Evolutionary conservation across 2,329 filamentous ascomycete genomes (phyloP).

Genomic region (Cercospora citrullina): DNA sequence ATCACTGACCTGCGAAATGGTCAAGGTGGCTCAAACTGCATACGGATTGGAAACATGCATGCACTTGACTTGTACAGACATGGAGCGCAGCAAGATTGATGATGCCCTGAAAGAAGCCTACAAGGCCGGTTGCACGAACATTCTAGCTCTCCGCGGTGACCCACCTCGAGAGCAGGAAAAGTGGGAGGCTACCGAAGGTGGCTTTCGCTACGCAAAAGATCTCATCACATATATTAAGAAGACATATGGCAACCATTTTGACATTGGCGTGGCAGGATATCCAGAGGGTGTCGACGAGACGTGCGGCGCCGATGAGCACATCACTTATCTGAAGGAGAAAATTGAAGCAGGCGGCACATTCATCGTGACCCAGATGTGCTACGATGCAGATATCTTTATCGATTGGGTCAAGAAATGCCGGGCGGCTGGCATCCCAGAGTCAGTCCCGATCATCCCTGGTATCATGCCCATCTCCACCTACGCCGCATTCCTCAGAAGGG

Average conservation of each 20-base stretch:
- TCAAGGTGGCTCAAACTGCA: conserved; percentile 88
- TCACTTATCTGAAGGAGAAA: conserved; percentile 95
- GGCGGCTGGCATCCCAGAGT: conserved; percentile 70
- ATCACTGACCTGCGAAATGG: conserved; percentile 95
- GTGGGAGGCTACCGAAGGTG: conserved; percentile 81
- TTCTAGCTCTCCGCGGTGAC: conserved; percentile 88
- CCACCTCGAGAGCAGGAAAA: conserved; percentile 90
- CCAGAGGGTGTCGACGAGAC: conserved; percentile 95
- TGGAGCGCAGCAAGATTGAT: conserved; percentile 90
- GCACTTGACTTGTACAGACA: conserved; percentile 98
- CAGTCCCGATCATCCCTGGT: conserved; percentile 77
- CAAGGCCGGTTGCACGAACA: conserved; percentile 95
- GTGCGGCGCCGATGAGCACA: conserved; percentile 76
- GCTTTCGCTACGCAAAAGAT: conserved; percentile 87
- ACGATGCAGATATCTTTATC: conserved; percentile 93
- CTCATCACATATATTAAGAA: conserved; percentile 80
- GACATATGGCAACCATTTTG: conserved; percentile 84
- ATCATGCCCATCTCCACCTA: conserved; percentile 97
- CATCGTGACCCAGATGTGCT: conserved; percentile 99
- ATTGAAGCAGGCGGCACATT: conserved; percentile 91
- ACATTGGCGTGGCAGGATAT: conserved; percentile 96
- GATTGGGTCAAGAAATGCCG: conserved; percentile 86
- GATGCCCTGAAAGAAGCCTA: conserved; percentile 84
- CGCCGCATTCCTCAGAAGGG: conserved; percentile 84
- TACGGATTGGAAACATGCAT: conserved; percentile 98